phyloP scores from a whole-genome alignment of 169 alveolate genomes.

The Plasmodium vivax region DNA sequence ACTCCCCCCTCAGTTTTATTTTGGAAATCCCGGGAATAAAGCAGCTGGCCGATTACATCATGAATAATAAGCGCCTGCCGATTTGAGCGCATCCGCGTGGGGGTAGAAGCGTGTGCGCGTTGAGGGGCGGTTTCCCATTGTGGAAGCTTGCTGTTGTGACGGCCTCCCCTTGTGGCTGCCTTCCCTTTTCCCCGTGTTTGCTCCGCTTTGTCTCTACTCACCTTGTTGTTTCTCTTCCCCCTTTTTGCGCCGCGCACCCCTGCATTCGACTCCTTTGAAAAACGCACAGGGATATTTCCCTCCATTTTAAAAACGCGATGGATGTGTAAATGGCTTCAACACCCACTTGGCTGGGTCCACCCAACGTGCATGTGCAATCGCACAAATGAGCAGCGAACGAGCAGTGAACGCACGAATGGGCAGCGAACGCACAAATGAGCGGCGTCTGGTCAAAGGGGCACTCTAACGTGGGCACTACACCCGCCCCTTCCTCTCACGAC shows the following conservation, averaged over 20 bases:
- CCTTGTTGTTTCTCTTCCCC: neutral
- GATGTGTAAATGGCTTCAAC: neutral
- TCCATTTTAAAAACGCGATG: neutral
- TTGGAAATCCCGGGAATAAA: slow-evolving; percentile 57
- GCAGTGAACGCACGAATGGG: too few species aligned
- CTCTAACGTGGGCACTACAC: neutral
- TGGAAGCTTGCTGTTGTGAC: neutral
- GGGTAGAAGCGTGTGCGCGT: too few species aligned
- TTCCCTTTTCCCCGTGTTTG: neutral
- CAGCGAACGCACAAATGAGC: neutral
- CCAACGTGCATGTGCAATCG: neutral
- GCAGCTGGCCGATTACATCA: slow-evolving; percentile 21
- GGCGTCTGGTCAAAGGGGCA: neutral
- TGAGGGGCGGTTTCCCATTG: neutral
- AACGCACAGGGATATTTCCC: neutral
- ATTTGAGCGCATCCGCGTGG: neutral
- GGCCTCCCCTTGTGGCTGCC: neutral
- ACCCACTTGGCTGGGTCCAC: neutral
- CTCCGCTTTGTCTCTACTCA: neutral
- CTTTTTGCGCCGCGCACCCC: neutral
- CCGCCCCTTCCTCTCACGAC: neutral
- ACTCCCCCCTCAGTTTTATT: slow-evolving; percentile 77
- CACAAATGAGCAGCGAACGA: neutral
- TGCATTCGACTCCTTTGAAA: neutral
- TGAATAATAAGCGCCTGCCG: slow-evolving; percentile 36